phyloP scores from a whole-genome alignment of 2,329 filamentous ascomycete genomes.

The Calonectria multiphialidica region DNA sequence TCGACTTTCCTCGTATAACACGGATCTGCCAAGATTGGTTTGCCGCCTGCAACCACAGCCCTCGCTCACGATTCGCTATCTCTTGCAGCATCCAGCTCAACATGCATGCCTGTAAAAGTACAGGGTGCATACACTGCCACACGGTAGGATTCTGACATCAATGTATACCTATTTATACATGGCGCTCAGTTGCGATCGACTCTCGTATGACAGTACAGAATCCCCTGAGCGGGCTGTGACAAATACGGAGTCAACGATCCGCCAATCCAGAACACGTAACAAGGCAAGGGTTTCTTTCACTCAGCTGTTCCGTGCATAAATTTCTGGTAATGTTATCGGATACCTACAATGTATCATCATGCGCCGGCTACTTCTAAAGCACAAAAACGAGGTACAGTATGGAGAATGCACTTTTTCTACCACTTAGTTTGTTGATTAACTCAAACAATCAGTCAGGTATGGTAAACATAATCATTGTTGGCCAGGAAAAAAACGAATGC shows the following conservation, averaged over 20 bases:
- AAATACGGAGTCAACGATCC: background rate
- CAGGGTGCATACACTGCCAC: background rate
- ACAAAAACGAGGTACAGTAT: no score
- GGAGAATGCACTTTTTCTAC: no score
- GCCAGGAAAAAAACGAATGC: background rate
- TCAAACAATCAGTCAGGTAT: background rate
- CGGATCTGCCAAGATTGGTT: background rate
- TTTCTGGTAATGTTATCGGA: background rate
- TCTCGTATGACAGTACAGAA: background rate
- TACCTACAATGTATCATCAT: background rate
- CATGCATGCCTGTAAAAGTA: background rate
- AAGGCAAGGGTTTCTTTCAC: background rate
- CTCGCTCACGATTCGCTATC: background rate
- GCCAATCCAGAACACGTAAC: background rate
- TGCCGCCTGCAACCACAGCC: background rate
- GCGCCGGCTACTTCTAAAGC: no score
- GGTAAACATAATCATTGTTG: background rate
- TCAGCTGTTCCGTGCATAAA: background rate
- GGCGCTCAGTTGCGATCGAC: background rate
- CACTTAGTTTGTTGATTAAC: no score
- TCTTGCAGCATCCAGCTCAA: background rate
- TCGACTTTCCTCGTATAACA: background rate
- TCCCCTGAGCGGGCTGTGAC: background rate
- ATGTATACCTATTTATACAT: background rate
- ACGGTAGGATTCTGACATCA: background rate